Evolutionary conservation across 352 stramenopile genomes (phyloP).

Genomic region (Phytopythium sindhum): DNA sequence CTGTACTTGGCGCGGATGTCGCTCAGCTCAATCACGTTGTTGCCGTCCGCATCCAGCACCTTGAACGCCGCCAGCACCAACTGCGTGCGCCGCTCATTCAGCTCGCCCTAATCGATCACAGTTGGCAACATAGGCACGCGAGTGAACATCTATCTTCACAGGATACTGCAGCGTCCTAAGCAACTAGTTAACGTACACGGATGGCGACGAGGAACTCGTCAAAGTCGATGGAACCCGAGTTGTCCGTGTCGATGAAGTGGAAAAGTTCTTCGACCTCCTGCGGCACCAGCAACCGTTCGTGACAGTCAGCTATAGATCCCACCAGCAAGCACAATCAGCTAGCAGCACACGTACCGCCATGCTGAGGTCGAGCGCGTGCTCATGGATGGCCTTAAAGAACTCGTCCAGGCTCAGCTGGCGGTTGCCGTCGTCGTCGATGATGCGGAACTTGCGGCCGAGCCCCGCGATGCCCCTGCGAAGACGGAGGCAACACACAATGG

Average conservation of each 20-base stretch:
- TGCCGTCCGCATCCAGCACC: constrained; percentile 69
- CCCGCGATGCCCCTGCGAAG: constrained; percentile 53
- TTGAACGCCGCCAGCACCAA: constrained; percentile 79
- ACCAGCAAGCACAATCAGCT: no score
- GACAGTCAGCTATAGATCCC: no score
- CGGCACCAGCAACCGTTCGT: not conserved
- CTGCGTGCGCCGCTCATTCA: constrained; percentile 72
- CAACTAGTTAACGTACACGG: constrained; percentile 19
- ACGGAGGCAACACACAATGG: not conserved
- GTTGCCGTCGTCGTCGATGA: constrained; percentile 89
- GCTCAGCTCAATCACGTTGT: constrained; percentile 68
- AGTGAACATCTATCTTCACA: not conserved
- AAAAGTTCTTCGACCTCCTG: constrained; percentile 76
- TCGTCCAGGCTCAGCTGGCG: constrained; percentile 64
- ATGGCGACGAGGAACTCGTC: constrained; percentile 82
- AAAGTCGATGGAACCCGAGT: constrained; percentile 77
- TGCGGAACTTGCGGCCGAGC: constrained; percentile 82
- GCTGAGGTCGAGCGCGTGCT: constrained; percentile 58
- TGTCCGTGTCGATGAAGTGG: constrained; percentile 79
- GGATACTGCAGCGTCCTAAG: not conserved
- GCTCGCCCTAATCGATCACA: constrained; percentile 25
- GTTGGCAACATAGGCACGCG: not conserved
- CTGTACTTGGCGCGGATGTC: constrained; percentile 80
- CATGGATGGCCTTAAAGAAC: constrained; percentile 73
- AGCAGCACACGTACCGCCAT: constrained; percentile 21